Conservation (phyloP, 371 early-diverging fungal species). For the Vittaforma corneae region DNA sequence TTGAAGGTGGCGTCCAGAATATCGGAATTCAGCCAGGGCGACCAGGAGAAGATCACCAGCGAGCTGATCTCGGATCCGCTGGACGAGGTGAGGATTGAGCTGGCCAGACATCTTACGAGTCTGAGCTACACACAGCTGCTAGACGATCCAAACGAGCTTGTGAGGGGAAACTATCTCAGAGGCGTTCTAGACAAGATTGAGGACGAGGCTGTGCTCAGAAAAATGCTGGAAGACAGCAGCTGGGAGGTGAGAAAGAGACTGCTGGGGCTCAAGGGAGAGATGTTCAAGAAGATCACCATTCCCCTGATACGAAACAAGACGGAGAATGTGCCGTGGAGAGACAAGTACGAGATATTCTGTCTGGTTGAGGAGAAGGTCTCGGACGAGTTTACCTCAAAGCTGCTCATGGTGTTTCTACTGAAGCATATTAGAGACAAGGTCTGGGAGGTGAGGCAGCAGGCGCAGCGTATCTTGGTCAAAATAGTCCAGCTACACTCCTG, state of each 20-base stretch:
- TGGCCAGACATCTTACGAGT: slow-evolving; percentile 2
- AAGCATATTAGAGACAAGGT: slow-evolving; percentile 1
- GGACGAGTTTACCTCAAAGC: background rate
- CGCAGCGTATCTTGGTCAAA: background rate
- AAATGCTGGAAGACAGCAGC: background rate
- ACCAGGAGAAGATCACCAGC: background rate
- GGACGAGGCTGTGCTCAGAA: background rate
- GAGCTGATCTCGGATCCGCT: slow-evolving; percentile 1
- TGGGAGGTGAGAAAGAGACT: slow-evolving; percentile 14
- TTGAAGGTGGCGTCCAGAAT: background rate
- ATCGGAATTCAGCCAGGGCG: background rate
- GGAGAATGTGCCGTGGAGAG: slow-evolving; percentile 1
- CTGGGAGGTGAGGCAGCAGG: slow-evolving; percentile 8
- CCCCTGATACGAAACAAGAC: background rate
- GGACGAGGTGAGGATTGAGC: slow-evolving; percentile 15
- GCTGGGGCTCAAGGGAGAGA: background rate
- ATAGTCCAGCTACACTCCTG: slow-evolving; percentile 1
- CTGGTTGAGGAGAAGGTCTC: background rate
- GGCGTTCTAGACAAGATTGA: slow-evolving; percentile 13
- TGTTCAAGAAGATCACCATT: slow-evolving; percentile 17
- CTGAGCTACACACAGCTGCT: background rate
- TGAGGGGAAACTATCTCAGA: slow-evolving; percentile 8
- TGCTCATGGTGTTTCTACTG: background rate
- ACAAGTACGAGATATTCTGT: slow-evolving; percentile 5
- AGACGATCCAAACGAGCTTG: slow-evolving; percentile 2